Base-by-base conservation (phyloP, 2,329 filamentous ascomycete genomes). In the Sarocladium oryzae region DNA sequence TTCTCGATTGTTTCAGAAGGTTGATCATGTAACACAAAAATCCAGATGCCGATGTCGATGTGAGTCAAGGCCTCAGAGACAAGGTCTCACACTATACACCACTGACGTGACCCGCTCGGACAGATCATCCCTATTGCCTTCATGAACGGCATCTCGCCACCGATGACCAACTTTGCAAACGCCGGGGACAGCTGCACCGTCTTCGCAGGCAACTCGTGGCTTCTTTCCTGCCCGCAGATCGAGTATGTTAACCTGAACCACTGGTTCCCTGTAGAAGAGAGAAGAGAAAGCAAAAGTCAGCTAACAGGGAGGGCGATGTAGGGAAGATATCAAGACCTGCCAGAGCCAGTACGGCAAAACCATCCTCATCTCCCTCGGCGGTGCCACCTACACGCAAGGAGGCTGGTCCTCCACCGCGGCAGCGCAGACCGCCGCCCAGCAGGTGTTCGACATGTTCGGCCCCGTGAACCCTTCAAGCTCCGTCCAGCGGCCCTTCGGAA, bases 361-460 rank as follows among this genome's bases (percentile, higher is more conserved):
- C 1, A 83, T 90, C 56, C 63, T 88, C 38, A 73, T 90, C 10
- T 89, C 86, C 2, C 73, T 90, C 40, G 86, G 85, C 16, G 86
- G 87, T 30, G 81, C 81, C 2, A 84, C 83, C 1, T 87, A 88
- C 64, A 81, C 72, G 16, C 83, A 88, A 63, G 84, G 81, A 28
- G 84, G 84, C 23, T 88, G 88, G 69, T 60, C 66, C 35, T 77
- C 73, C 18, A 58, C 70, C 1, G 56, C 66, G 0, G 75, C 71
- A 1, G 85, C 85, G 4, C 63, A 71, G 20, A 61, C 69, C 1
- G 78, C 78, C 2, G 86, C 86, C 0, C 67, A 84, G 51, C 71
- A 77, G 16, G 69, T 90, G 52, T 90, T 86, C 86, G 71, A 78
- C 49, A 85, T 83, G 55, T 89, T 89, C 62, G 86, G 86, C 2